Percentiles rank a stretch among this genome's conserved stretches.
These are phyloP conservation scores for Podaxis sp. DNA, from an alignment of 768 basidiomycete species.

Conservation along the genomic window DNA sequence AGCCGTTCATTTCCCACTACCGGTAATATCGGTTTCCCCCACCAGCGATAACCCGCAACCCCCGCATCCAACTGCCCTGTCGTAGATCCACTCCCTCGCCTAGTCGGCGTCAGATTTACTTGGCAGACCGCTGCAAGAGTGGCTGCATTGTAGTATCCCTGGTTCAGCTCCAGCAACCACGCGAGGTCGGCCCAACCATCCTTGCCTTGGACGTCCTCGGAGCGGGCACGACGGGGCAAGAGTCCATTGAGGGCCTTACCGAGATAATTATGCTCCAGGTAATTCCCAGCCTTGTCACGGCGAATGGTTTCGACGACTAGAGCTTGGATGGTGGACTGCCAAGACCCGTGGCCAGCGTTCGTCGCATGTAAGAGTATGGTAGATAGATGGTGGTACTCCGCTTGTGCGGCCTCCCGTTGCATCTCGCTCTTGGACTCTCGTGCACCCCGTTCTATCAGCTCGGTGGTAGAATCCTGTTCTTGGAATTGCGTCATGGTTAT, in stretches of 20 bases:
- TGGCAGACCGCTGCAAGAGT: not conserved
- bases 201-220: not conserved
- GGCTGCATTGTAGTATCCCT: not conserved
- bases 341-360: not conserved
- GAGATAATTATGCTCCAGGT: not conserved
- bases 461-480: not conserved
- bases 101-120: not conserved
- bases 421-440: not conserved
- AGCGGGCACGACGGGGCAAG: not conserved
- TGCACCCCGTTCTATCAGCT: not conserved
- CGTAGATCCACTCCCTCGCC: not conserved
- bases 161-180: not conserved
- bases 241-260: not conserved
- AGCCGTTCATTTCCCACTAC: not conserved
- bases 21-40: not conserved
- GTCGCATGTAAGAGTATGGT: not conserved
- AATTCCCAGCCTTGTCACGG: not conserved
- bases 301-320: not conserved
- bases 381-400: not conserved
- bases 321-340: not conserved
- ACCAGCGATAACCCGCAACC: not conserved
- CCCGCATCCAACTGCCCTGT: not conserved
- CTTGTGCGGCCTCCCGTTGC: not conserved
- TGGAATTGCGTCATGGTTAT: not conserved
- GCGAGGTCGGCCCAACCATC: conserved; percentile 1